Evolutionary conservation across 495 filamentous ascomycete genomes (phyloP), one percentile per base, ranked within the genome.

Genomic region (Cryomyces minteri): DNA sequence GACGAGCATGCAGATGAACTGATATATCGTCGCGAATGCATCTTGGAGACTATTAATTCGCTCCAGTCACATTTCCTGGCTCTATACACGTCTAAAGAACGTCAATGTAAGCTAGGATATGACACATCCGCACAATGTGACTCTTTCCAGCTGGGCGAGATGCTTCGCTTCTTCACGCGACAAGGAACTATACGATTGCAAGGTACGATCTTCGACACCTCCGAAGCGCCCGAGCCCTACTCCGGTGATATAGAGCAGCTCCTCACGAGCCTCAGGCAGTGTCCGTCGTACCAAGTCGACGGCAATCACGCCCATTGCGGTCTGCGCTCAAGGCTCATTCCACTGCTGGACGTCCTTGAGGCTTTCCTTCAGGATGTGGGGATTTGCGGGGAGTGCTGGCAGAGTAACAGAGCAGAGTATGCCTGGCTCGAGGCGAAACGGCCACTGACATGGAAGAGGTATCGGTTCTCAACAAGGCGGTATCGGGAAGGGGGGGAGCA

Each of bases 91-190:
- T 78, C 74, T 9, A 56, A 61, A 12, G 61, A 72, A 37, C 53
- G 64, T 18, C 69, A 88, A 54, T 94, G 86, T 59, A 77, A 76
- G 45, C 72, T 81, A 0, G 82, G 81, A 36, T 85, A 88, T 55
- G 80, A 79, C 47, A 78, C 78, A 33, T 80, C 74, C 36, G 63
- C 69, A 11, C 72, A 80, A 48, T 94, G 86, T 58, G 86, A 94
- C 60, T 75, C 79, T 5, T 94, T 84, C 58, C 84, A 93, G 53
- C 69, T 92, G 0, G 86, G 86, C 11, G 82, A 92, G 61, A 85
- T 86, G 68, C 62, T 83, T 48, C 80, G 82, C 36, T 94, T 92
- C 58, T 77, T 94, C 29, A 55, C 68, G 4, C 66, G 58, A 29
- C 55, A 61, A 18, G 62, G 61, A 8, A 67, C 54, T 0, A 48